These are phyloP conservation scores for Oryza nivara DNA, from an alignment of 176 grass and related monocot species.

Conservation along the genomic window DNA sequence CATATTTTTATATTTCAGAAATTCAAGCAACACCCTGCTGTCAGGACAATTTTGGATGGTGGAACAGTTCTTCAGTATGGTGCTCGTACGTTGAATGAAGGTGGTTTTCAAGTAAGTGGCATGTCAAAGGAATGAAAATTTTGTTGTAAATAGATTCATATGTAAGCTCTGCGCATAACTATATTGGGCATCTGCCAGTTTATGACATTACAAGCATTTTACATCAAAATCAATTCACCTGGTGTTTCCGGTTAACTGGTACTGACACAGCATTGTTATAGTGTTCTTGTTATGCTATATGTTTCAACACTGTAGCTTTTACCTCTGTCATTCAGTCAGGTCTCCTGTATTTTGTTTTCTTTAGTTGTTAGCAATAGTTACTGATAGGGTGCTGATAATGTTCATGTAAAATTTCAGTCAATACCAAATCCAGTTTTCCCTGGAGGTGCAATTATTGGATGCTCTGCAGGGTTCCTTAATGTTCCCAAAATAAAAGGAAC, in stretches of 20 bases:
- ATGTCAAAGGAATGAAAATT: background rate
- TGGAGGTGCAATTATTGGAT: constrained; percentile 93
- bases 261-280: background rate
- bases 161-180: background rate
- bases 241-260: background rate
- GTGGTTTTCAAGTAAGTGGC: constrained; percentile 80
- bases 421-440: constrained; percentile 95
- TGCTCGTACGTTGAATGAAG: constrained; percentile 96
- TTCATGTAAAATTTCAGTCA: constrained; percentile 65
- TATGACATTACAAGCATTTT: constrained; percentile 20
- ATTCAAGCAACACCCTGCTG: constrained; percentile 85
- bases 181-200: background rate
- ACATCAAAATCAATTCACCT: background rate
- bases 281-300: constrained; percentile 31
- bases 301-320: constrained; percentile 5
- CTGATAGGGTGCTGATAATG: constrained; percentile 36
- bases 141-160: background rate
- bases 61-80: constrained; percentile 89
- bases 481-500: constrained; percentile 98
- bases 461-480: constrained; percentile 95
- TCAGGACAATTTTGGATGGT: constrained; percentile 75
- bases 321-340: constrained; percentile 9
- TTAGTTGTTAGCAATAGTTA: background rate
- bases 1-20: constrained; percentile 65
- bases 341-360: background rate